A percentile compares a stretch with the other conserved stretches of the same genome.
These are phyloP conservation scores for Sphagnum fallax DNA, from an alignment of 228 moss, liverwort and hornwort genomes.

Conservation along the genomic window DNA sequence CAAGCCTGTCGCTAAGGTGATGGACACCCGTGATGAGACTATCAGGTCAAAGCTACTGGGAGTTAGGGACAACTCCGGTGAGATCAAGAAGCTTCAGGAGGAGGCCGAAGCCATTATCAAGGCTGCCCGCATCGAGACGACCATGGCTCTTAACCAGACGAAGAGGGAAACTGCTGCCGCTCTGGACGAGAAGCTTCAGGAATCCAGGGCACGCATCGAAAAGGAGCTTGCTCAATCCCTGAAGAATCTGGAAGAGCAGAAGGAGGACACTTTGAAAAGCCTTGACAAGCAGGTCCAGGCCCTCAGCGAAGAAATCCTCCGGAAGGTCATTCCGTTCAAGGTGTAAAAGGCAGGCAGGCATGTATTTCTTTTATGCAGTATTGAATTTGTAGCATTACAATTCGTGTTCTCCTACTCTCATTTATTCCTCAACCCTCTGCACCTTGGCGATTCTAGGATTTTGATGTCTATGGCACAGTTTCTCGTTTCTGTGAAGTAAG, in stretches of 20 bases:
- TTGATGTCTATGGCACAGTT: too few species aligned
- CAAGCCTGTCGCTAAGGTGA: constrained; percentile 88
- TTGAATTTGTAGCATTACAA: too few species aligned
- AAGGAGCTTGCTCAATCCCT: constrained; percentile 61
- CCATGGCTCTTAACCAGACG: constrained; percentile 62
- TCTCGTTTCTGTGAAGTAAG: too few species aligned
- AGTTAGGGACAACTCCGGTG: constrained; percentile 87
- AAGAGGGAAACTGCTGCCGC: constrained; percentile 86
- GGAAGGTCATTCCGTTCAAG: constrained; percentile 90
- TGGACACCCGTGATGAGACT: constrained; percentile 71
- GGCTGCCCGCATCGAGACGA: constrained; percentile 89
- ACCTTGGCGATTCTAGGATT: too few species aligned
- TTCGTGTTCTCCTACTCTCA: too few species aligned
- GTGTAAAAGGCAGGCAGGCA: constrained; percentile 24
- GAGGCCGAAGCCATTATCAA: constrained; percentile 82
- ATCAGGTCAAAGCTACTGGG: constrained; percentile 80
- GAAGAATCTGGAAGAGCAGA: constrained; percentile 82
- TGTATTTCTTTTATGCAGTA: too few species aligned
- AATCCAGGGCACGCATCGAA: constrained; percentile 78
- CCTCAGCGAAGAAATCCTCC: constrained; percentile 83
- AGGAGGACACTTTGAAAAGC: constrained; percentile 76
- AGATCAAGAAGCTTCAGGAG: constrained; percentile 74
- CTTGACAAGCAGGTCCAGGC: constrained; percentile 92
- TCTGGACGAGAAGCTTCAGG: constrained; percentile 77
- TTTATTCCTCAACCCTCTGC: too few species aligned